Conservation (phyloP, 805 yeast species). For the Kodamaea sagamina region DNA sequence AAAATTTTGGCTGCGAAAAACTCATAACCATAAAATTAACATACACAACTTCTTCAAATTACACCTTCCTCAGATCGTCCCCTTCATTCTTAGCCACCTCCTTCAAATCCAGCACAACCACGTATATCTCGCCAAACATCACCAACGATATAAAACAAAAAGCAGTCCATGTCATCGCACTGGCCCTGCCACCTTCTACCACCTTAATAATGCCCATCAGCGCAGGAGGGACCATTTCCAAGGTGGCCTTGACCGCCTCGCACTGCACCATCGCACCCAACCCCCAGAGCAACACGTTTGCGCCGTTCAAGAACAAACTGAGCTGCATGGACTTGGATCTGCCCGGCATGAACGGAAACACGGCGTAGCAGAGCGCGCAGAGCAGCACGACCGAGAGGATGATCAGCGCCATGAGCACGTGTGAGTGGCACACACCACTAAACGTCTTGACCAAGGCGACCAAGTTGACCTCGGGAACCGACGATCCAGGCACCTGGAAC, state of each 20-base stretch:
- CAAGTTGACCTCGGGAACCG: constrained; percentile 37
- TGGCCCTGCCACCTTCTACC: constrained; percentile 51
- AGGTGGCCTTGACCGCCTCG: constrained; percentile 52
- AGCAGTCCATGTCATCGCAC: constrained; percentile 61
- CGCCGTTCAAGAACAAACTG: constrained; percentile 32
- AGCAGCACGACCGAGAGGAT: constrained; percentile 45
- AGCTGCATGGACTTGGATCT: constrained; percentile 24
- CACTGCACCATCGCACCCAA: constrained; percentile 65
- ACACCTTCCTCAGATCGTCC: neutral
- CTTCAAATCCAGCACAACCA: neutral
- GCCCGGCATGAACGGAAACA: constrained; percentile 54
- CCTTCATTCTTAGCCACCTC: neutral
- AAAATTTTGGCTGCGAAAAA: neutral
- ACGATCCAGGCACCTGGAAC: neutral
- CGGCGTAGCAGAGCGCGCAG: constrained; percentile 42
- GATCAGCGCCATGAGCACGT: constrained; percentile 50
- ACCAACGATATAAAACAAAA: constrained; percentile 50
- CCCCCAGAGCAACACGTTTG: constrained; percentile 56
- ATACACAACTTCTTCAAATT: neutral
- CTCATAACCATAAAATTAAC: neutral
- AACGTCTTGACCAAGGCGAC: constrained; percentile 49
- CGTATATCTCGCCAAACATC: constrained; percentile 30
- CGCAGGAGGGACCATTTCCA: constrained; percentile 46
- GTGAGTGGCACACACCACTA: constrained; percentile 53
- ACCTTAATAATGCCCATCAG: constrained; percentile 52